These are phyloP conservation scores for Neofusicoccum parvum DNA, from an alignment of 2,329 filamentous ascomycete genomes.

Conservation along the genomic window DNA sequence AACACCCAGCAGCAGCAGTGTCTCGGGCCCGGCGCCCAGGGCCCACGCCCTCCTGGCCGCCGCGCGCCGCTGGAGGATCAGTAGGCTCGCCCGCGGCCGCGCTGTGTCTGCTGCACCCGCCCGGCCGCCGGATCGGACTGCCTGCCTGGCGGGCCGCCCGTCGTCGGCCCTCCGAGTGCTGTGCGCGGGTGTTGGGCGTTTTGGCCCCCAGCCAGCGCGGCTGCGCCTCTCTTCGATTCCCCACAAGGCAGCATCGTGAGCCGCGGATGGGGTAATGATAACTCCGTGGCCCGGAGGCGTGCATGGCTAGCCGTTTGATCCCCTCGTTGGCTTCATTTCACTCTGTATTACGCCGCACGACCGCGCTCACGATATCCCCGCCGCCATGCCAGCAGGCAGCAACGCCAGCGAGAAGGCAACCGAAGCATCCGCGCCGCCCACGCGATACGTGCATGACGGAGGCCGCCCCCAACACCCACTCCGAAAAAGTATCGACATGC, in stretches of 20 bases:
- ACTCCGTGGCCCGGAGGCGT: neutral
- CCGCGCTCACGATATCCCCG: neutral
- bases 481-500: neutral
- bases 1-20: too few relatives aligned
- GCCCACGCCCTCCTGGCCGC: too few relatives aligned
- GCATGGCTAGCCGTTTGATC: neutral
- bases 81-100: neutral
- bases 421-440: neutral
- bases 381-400: slow-evolving; percentile 1
- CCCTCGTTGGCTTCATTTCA: neutral
- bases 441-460: neutral
- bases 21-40: too few relatives aligned
- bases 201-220: neutral
- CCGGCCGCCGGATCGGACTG: neutral
- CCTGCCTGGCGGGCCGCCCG: too few relatives aligned
- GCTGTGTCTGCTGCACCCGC: too few relatives aligned
- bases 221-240: neutral
- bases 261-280: slow-evolving; percentile 7
- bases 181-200: neutral
- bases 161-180: neutral
- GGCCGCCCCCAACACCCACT: neutral
- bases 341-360: neutral
- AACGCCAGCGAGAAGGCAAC: neutral
- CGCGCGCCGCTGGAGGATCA: neutral
- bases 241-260: neutral